These are phyloP conservation scores for Lumnitzera littorea DNA, from an alignment of 345 rosid genomes.

Conservation along the genomic window DNA sequence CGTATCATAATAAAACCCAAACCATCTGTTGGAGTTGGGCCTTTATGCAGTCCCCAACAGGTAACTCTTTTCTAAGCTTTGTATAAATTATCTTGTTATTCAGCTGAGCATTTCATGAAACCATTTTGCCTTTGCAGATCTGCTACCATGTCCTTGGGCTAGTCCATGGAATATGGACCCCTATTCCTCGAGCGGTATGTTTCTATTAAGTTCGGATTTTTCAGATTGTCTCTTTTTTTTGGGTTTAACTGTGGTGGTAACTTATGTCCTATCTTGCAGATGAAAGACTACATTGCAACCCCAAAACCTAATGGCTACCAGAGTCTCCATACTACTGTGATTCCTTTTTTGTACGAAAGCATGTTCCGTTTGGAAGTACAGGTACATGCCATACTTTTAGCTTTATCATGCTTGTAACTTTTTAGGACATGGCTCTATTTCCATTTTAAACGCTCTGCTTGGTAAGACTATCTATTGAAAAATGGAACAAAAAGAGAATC, in stretches of 20 bases:
- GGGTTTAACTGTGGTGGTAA: not conserved
- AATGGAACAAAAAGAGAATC: no score
- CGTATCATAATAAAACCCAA: slow-evolving; percentile 89
- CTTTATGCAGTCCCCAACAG: slow-evolving; percentile 88
- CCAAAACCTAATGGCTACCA: slow-evolving; percentile 99
- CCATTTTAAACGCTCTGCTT: no score
- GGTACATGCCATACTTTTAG: no score
- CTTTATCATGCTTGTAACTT: no score
- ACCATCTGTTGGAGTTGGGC: slow-evolving; percentile 58
- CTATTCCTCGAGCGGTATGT: slow-evolving; percentile 84
- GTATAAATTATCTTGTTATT: not conserved
- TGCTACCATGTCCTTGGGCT: slow-evolving; percentile 96
- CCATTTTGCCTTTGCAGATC: slow-evolving; percentile 49
- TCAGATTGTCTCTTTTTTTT: not conserved
- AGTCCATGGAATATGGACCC: slow-evolving; percentile 96
- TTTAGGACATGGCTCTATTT: no score
- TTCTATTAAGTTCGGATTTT: not conserved
- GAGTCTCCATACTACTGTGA: slow-evolving; percentile 90
- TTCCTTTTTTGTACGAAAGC: slow-evolving; percentile 87
- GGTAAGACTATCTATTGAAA: no score
- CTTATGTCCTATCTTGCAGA: slow-evolving; percentile 35
- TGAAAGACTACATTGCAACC: slow-evolving; percentile 97
- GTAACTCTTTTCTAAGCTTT: slow-evolving; percentile 27
- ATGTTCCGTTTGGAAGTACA: slow-evolving; percentile 82
- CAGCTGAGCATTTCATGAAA: slow-evolving; percentile 12